Evolutionary conservation across 768 basidiomycete genomes (phyloP).

Genomic region (Termitomyces sp.): DNA sequence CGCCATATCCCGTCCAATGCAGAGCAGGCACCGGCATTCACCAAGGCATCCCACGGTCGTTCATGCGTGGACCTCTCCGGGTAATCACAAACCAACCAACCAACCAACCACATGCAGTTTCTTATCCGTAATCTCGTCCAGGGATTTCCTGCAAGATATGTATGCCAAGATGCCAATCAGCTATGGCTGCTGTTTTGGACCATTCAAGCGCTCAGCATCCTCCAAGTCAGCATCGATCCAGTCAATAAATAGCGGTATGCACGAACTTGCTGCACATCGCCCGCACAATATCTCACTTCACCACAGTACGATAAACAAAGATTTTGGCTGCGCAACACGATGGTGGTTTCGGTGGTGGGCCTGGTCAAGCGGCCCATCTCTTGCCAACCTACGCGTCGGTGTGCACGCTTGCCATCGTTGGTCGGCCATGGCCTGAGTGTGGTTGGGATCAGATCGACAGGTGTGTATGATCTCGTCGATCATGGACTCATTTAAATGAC

Average conservation of each 20-base stretch:
- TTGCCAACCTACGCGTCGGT: slow-evolving; percentile 88
- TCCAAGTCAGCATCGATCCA: slow-evolving; percentile 78
- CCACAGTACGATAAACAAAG: slow-evolving; percentile 70
- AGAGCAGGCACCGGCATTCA: slow-evolving; percentile 32
- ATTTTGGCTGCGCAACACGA: slow-evolving; percentile 76
- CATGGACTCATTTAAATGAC: neutral
- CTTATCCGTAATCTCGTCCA: slow-evolving; percentile 68
- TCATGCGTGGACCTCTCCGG: no score
- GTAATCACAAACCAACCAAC: no score
- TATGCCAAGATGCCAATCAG: slow-evolving; percentile 87
- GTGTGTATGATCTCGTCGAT: slow-evolving; percentile 29
- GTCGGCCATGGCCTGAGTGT: slow-evolving; percentile 61
- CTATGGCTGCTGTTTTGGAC: slow-evolving; percentile 97
- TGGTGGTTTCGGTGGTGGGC: slow-evolving; percentile 92
- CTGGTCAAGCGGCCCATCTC: slow-evolving; percentile 82
- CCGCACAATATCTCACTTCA: neutral
- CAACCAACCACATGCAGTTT: slow-evolving; percentile 77
- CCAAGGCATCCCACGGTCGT: slow-evolving; percentile 50
- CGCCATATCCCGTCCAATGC: slow-evolving; percentile 38
- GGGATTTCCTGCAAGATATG: slow-evolving; percentile 76
- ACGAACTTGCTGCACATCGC: neutral
- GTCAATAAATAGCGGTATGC: slow-evolving; percentile 72
- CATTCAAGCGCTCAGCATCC: slow-evolving; percentile 71
- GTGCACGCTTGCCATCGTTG: slow-evolving; percentile 78
- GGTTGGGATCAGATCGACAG: slow-evolving; percentile 88